A percentile compares a stretch with the other conserved stretches of the same genome.
These are phyloP conservation scores for Bryoerythrophyllum caledonicum DNA, from an alignment of 225 moss, liverwort and hornwort species.

Conservation along the genomic window DNA sequence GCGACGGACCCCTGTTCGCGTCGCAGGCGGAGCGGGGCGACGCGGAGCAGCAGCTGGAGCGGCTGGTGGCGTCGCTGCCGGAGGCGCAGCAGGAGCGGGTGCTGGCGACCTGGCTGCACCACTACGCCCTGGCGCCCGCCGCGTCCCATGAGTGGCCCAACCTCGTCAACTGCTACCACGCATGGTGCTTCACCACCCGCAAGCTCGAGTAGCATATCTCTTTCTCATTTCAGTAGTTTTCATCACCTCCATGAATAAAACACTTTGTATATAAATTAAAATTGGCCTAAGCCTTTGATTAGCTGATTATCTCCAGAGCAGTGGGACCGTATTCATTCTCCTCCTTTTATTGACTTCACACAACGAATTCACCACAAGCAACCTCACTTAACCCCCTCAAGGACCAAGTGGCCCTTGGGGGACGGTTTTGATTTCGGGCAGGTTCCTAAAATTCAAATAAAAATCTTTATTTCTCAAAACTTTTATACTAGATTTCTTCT, in stretches of 20 bases:
- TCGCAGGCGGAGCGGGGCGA: constrained; percentile 39
- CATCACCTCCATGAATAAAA: too few species aligned
- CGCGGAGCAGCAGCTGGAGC: constrained; percentile 48
- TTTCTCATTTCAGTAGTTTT: too few species aligned
- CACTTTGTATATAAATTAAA: too few species aligned
- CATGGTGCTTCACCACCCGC: constrained; percentile 57
- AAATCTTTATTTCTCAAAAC: too few species aligned
- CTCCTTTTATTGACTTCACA: background rate
- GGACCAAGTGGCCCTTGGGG: too few species aligned
- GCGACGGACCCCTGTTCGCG: constrained; percentile 62
- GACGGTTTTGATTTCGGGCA: too few species aligned
- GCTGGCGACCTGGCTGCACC: constrained; percentile 64
- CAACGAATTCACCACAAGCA: too few species aligned
- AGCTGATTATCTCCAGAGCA: background rate
- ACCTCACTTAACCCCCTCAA: too few species aligned
- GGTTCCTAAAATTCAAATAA: too few species aligned
- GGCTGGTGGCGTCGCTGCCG: constrained; percentile 39
- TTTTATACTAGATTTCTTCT: too few species aligned
- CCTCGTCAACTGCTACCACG: constrained; percentile 56
- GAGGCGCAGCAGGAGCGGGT: constrained; percentile 64
- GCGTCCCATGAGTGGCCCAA: constrained; percentile 72
- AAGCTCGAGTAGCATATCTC: constrained; percentile 28
- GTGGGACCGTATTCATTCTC: background rate
- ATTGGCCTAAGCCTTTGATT: too few species aligned
- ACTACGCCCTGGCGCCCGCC: constrained; percentile 44